Evolutionary conservation across 257 asterid species (phyloP).

Genomic region (Nicotiana paniculata): DNA sequence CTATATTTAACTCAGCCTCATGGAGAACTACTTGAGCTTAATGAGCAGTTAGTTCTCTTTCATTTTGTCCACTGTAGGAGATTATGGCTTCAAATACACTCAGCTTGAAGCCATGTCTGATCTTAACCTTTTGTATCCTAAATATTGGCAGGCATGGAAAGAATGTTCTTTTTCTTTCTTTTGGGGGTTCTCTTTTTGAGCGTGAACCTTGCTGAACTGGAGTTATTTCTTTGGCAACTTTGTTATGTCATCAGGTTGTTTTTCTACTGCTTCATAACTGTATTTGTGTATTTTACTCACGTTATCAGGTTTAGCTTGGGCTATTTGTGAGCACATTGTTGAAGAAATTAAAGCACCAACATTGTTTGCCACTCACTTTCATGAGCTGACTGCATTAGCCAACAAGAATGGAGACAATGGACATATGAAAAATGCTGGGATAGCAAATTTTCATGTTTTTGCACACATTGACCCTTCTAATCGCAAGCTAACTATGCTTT

Average conservation of each 20-base stretch:
- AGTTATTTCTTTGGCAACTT: not conserved
- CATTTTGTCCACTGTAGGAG: not conserved
- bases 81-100: not conserved
- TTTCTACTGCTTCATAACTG: not conserved
- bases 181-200: not conserved
- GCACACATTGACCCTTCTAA: constrained; percentile 88
- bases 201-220: not conserved
- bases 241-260: not conserved
- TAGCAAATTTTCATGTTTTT: constrained; percentile 89
- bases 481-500: constrained; percentile 96
- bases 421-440: constrained; percentile 44
- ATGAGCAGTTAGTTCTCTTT: not conserved
- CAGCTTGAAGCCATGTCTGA: not conserved
- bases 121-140: not conserved
- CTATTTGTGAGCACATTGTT: constrained; percentile 91
- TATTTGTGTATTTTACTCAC: constrained; percentile 1
- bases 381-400: constrained; percentile 91
- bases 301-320: constrained; percentile 88
- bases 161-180: not conserved
- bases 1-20: not conserved
- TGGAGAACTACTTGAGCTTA: not conserved
- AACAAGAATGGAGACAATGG: constrained; percentile 35
- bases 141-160: not conserved
- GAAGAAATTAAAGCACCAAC: constrained; percentile 87
- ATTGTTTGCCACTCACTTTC: constrained; percentile 94